Base-by-base conservation (phyloP, 2,329 filamentous ascomycete genomes). In the Penicillium sclerotigenum region DNA sequence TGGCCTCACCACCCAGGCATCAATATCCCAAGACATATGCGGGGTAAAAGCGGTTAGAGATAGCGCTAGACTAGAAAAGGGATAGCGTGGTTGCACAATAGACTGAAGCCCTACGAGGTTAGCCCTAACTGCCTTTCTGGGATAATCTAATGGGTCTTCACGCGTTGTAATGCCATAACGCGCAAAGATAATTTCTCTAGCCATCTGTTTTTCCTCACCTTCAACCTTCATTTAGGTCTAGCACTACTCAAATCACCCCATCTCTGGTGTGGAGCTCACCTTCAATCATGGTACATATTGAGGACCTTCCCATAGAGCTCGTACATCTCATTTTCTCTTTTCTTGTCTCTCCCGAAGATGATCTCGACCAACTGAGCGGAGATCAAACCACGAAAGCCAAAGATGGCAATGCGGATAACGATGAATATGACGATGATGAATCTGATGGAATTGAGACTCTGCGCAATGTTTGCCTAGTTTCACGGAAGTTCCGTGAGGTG, bases 391-490 rank as follows among this genome's bases (percentile, higher is more conserved):
- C 14, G 31, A 49, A n/a, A 29, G 16, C 26, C 16, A 13, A 42
- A 26, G 43, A 20, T 24, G 20, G 20, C 13, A 22, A 46, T 6
- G 9, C 11, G 1, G 16, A 40, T 10, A 33, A 47, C 3, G 14
- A 36, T 5, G 47, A 57, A 14, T 29, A 34, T 29, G 46, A 52
- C 11, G 37, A 42, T 13, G 16, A 41, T 11, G 42, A 45, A 24
- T n/a, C 7, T 3, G 40, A 58, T 18, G 33, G 34, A 1, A 14
- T 14, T n/a, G 31, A 55, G 3, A 29, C 22, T 43, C 31, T 68
- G 28, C 40, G 34, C 42, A 59, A 59, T 31, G 11, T 59, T 10
- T 68, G 65, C 20, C 50, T 67, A 22, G 65, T 68, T 18, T 67
- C 59, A 6, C 60, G 41, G 13, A 40, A 41, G 24, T 61, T 65